Evolutionary conservation across 257 asterid species (phyloP), one percentile per base, ranked within the genome.

Genomic region (Ajuga chamaepitys): DNA sequence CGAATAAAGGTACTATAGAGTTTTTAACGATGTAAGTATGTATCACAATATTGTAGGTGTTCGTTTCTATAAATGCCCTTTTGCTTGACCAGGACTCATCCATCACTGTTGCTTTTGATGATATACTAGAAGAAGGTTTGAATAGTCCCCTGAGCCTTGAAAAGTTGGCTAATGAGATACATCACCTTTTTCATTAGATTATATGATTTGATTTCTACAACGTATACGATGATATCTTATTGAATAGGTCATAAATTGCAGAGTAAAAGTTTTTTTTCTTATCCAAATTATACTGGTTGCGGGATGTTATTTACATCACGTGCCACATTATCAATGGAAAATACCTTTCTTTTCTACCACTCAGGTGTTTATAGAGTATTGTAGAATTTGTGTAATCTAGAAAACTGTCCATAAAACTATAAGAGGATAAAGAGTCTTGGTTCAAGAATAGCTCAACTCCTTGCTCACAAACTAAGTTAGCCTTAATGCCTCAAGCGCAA

Each of bases 131-230:
- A 80, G 97, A 93, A 75, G 97, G 99, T 65, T 55, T 93, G 73
- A 87, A 88, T 75, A 81, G 73, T 61, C 95, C 97, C 66, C 75
- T 93, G 56, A 95, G 97, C 75, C 92, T 93, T 63, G 96, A 89
- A 77, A 89, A 86, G 77, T 60, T 93, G 72, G 95, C 97, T 62
- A 93, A 93, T 73, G 99, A 93, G 99, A 96, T 93, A 83, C 48
- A 13, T 24, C 68, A 37, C 28, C 71, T 12, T 47, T 53, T 67
- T 62, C 47, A 52, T 47, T 13, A 58, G 63, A 51, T 55, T 17
- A 35, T 61, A 42, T 22, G 64, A 7, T 69, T 66, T 62, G 37
- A 34, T 46, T 67, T 50, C 24, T 58, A 64, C 45, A 55, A 64
- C 22, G 53, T 26, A 20, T 8, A 63, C 22, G 55, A 74, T 37